phyloP scores from a whole-genome alignment of 23 red algal species.

The Gracilaria gracilis region DNA sequence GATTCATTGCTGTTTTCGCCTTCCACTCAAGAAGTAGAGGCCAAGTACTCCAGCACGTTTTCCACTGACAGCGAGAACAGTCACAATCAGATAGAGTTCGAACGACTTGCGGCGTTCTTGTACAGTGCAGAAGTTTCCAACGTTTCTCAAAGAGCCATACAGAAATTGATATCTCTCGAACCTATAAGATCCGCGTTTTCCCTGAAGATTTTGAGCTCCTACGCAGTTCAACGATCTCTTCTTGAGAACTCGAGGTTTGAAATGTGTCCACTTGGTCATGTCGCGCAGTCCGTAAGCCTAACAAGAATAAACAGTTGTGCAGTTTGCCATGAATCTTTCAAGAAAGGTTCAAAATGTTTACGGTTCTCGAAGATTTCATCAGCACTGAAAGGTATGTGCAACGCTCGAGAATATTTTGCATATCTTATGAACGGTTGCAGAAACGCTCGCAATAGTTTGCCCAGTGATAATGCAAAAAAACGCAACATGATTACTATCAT shows the following conservation, averaged over 20 bases:
- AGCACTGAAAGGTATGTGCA: not conserved
- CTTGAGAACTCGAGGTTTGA: not conserved
- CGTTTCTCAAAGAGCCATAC: not conserved
- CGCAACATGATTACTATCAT: conserved; percentile 1
- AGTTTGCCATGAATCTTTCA: not conserved
- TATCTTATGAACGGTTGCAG: not conserved
- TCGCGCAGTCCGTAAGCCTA: not conserved
- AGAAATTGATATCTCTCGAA: not conserved
- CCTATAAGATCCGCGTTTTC: not conserved
- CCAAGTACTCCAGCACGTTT: not conserved
- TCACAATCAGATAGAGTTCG: not conserved
- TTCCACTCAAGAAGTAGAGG: not conserved
- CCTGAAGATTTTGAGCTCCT: not conserved
- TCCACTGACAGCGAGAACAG: not conserved
- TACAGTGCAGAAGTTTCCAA: not conserved
- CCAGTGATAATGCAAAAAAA: not conserved
- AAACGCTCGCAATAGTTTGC: not conserved
- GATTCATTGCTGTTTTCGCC: not conserved
- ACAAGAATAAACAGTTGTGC: not conserved
- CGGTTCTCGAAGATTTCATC: not conserved
- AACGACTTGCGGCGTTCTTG: not conserved
- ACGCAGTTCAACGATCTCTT: not conserved
- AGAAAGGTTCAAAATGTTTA: not conserved
- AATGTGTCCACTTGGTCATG: not conserved
- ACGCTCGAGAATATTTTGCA: not conserved